A percentile compares a stretch with the other conserved stretches of the same genome.
phyloP scores from a whole-genome alignment of 768 basidiomycete genomes.

The Favolaschia claudopus region DNA sequence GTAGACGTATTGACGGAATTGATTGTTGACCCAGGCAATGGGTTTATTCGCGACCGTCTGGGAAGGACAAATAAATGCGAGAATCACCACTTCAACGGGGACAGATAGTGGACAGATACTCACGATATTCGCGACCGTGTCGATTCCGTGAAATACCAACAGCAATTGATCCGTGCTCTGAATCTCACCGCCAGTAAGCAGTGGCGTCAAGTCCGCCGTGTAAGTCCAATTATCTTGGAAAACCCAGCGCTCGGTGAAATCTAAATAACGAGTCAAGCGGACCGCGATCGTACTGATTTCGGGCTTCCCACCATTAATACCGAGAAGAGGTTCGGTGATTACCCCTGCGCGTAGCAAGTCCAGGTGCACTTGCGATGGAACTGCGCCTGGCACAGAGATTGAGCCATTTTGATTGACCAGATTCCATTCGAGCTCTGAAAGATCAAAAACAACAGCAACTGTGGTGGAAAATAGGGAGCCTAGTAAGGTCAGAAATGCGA shows the following conservation, averaged over 20 bases:
- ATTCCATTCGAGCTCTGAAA: conserved; percentile 59
- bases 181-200: too few relatives aligned
- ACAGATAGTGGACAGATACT: conserved; percentile 16
- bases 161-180: conserved; percentile 46
- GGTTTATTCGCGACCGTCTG: conserved; percentile 60
- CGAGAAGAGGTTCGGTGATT: conserved; percentile 61
- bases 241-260: conserved; percentile 64
- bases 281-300: not conserved
- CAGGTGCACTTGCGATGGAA: conserved; percentile 63
- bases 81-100: too few relatives aligned
- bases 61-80: not conserved
- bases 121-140: conserved; percentile 65
- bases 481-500: too few relatives aligned
- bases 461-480: too few relatives aligned
- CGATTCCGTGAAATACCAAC: conserved; percentile 63
- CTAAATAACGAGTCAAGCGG: conserved; percentile 32
- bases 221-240: conserved; percentile 67
- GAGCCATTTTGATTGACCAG: conserved; percentile 61
- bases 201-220: conserved; percentile 45
- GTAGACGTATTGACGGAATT: conserved; percentile 62
- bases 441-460: conserved; percentile 46
- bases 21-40: conserved; percentile 65
- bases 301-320: conserved; percentile 58
- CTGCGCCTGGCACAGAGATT: conserved; percentile 57
- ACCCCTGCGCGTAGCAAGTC: conserved; percentile 60